Percentiles rank a stretch among this genome's conserved stretches.
Conservation (phyloP, 2,329 filamentous ascomycete species). For the Arthrinium phaeospermum region DNA sequence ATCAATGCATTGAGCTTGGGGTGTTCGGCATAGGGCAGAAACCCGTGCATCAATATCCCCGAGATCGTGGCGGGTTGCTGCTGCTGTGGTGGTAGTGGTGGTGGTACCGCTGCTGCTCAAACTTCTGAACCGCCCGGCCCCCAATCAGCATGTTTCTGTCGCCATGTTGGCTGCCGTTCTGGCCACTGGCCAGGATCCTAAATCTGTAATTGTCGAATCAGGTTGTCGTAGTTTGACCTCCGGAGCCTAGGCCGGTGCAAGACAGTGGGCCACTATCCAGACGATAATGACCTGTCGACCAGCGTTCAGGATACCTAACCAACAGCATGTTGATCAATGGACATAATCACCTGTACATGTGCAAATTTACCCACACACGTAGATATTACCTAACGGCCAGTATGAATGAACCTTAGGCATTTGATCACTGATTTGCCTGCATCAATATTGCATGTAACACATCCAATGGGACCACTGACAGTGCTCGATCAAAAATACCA, state of each 20-base stretch:
- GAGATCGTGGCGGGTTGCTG: neutral
- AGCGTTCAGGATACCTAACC: neutral
- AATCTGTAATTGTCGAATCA: neutral
- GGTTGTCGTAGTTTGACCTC: neutral
- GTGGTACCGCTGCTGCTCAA: neutral
- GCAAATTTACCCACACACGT: neutral
- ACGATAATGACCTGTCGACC: neutral
- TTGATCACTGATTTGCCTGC: no score
- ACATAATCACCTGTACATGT: neutral
- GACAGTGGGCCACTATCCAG: neutral
- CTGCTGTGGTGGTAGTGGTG: neutral
- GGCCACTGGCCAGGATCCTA: neutral
- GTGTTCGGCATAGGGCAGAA: neutral
- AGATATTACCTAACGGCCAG: neutral
- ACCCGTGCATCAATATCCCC: neutral
- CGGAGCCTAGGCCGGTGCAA: neutral
- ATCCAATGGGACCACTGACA: neutral
- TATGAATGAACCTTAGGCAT: neutral
- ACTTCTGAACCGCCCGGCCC: neutral
- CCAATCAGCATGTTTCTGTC: neutral
- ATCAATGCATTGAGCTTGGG: neutral
- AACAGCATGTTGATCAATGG: neutral
- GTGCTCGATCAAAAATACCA: neutral
- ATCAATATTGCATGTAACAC: neutral
- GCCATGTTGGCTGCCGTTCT: neutral